Evolutionary conservation across 768 basidiomycete species (phyloP).

Genomic region (Tulasnella sp.): DNA sequence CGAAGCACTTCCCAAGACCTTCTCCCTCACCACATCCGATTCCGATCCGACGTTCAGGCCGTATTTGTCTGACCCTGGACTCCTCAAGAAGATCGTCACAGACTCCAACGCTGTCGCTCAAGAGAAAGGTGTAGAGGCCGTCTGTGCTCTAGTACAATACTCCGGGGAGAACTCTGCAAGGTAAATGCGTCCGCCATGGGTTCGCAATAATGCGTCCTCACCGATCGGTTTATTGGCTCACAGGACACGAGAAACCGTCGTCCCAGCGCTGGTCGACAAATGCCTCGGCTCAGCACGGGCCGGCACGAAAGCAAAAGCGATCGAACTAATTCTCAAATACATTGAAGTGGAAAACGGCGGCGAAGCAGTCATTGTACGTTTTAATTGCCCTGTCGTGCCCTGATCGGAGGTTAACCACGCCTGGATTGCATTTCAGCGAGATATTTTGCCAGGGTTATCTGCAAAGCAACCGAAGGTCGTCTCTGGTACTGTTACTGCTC

Average conservation of each 20-base stretch:
- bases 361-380: conserved; percentile 76
- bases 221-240: neutral
- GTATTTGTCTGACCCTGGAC: conserved; percentile 63
- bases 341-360: conserved; percentile 88
- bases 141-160: conserved; percentile 76
- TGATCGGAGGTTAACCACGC: neutral
- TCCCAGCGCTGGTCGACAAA: conserved; percentile 93
- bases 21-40: conserved; percentile 83
- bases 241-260: conserved; percentile 61
- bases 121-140: conserved; percentile 90
- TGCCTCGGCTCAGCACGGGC: conserved; percentile 84
- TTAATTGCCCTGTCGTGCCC: neutral
- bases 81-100: conserved; percentile 75
- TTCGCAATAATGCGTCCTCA: neutral
- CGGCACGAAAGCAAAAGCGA: conserved; percentile 77
- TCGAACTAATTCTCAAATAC: conserved; percentile 80
- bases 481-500: conserved; percentile 57
- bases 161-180: conserved; percentile 78
- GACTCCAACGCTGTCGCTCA: conserved; percentile 96
- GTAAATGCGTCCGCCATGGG: too few relatives aligned
- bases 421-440: conserved; percentile 35
- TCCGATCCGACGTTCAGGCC: conserved; percentile 89
- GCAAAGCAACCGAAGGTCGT: conserved; percentile 96
- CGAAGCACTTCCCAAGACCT: conserved; percentile 73
- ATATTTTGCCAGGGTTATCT: conserved; percentile 70